These are phyloP conservation scores for Syzygium jambos DNA, from an alignment of 345 rosid genomes.

Conservation along the genomic window DNA sequence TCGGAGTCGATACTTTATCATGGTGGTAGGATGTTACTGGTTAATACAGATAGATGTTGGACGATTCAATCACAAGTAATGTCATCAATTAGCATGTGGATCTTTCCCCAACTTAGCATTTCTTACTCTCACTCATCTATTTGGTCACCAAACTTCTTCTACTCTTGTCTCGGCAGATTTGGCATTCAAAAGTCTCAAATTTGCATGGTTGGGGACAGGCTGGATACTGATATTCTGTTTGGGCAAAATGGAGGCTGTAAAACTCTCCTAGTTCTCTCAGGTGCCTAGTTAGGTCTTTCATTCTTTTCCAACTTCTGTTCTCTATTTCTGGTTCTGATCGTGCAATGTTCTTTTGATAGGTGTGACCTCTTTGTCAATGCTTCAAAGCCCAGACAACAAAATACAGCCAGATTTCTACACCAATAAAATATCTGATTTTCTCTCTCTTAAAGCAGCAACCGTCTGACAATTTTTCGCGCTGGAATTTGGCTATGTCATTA, in stretches of 20 bases:
- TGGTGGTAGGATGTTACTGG: neutral
- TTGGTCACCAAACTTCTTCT: neutral
- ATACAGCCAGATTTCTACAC: conserved; percentile 92
- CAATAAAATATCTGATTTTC: conserved; percentile 73
- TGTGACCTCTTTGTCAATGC: conserved; percentile 65
- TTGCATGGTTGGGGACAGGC: conserved; percentile 98
- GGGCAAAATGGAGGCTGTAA: conserved; percentile 93
- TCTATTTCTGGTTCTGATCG: neutral
- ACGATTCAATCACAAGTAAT: neutral
- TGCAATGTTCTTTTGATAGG: conserved; percentile 22
- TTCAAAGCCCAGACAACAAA: conserved; percentile 58
- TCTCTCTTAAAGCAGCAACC: conserved; percentile 57
- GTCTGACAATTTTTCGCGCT: conserved; percentile 18
- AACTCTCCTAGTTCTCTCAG: conserved; percentile 95
- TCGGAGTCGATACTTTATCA: neutral
- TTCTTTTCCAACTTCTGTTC: neutral
- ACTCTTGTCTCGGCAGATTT: conserved; percentile 33
- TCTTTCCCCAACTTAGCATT: neutral
- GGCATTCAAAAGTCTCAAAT: conserved; percentile 81
- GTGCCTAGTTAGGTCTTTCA: conserved; percentile 13
- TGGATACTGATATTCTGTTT: conserved; percentile 86
- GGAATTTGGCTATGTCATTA: neutral
- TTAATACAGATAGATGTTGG: neutral
- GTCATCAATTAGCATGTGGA: neutral
- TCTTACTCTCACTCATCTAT: neutral